Percentiles rank a stretch among this genome's conserved stretches.
These are phyloP conservation scores for Mycena crocata DNA, from an alignment of 768 basidiomycete genomes.

Conservation along the genomic window DNA sequence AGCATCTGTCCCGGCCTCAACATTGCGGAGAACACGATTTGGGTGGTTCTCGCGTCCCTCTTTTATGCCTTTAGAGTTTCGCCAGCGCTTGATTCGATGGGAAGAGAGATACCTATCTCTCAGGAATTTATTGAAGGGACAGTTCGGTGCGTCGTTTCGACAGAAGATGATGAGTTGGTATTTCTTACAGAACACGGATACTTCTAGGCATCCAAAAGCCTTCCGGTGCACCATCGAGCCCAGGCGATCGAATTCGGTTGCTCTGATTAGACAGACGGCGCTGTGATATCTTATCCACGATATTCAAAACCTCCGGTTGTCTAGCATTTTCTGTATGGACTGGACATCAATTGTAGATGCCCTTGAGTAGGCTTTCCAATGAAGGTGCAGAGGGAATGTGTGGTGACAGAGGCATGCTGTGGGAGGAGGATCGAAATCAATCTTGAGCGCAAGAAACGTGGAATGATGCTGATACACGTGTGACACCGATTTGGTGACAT, in stretches of 20 bases:
- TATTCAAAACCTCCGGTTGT: no score
- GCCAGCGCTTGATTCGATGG: neutral
- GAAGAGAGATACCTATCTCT: neutral
- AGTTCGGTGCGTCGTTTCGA: neutral
- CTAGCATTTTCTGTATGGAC: no score
- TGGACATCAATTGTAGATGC: no score
- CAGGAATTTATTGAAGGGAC: neutral
- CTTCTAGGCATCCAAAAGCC: neutral
- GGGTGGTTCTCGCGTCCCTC: neutral
- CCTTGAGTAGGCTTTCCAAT: no score
- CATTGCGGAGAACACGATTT: neutral
- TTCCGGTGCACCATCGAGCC: neutral
- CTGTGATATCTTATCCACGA: no score
- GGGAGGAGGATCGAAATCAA: no score
- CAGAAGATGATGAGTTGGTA: no score
- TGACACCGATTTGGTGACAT: neutral
- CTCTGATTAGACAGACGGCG: neutral
- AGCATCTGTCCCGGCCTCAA: neutral
- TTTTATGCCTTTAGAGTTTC: neutral
- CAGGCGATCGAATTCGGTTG: neutral
- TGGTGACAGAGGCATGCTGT: constrained; percentile 32
- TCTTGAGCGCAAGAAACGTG: neutral
- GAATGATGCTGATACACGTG: neutral
- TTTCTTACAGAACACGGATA: neutral
- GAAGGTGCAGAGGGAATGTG: constrained; percentile 37